These are phyloP conservation scores for Chaetomiaceae sp. DNA, from an alignment of 2,329 filamentous ascomycete genomes.

Conservation along the genomic window DNA sequence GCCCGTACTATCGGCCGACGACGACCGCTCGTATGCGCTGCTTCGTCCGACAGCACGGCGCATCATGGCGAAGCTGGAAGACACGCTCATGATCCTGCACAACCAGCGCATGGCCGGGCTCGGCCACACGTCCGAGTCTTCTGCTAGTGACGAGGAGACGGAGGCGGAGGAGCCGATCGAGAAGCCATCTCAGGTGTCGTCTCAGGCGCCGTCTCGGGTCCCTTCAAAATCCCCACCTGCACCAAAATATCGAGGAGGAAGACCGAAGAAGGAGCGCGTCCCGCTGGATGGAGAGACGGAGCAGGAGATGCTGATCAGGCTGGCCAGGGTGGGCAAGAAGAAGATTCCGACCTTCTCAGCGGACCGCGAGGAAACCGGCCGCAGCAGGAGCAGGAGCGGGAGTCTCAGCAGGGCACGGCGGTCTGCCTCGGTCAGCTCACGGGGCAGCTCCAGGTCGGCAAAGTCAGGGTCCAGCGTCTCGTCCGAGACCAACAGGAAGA, in stretches of 20 bases:
- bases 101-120: slow-evolving; percentile 55
- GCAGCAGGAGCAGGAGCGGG: slow-evolving; percentile 2
- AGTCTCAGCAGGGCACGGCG: slow-evolving; percentile 4
- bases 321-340: slow-evolving; percentile 34
- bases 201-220: not conserved
- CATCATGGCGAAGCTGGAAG: slow-evolving; percentile 65
- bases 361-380: not conserved
- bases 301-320: slow-evolving; percentile 34
- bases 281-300: slow-evolving; percentile 30
- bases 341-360: slow-evolving; percentile 1
- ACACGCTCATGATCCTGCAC: slow-evolving; percentile 66
- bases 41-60: slow-evolving; percentile 67
- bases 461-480: slow-evolving; percentile 11
- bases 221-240: not conserved
- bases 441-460: slow-evolving; percentile 12
- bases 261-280: slow-evolving; percentile 21
- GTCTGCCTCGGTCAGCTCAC: slow-evolving; percentile 23
- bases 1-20: slow-evolving; percentile 63
- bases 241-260: slow-evolving; percentile 1
- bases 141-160: slow-evolving; percentile 16
- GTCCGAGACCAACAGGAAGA: slow-evolving; percentile 10
- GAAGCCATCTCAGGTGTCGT: not conserved
- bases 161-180: not conserved
- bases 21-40: slow-evolving; percentile 60
- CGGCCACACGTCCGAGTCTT: slow-evolving; percentile 25